Conservation (phyloP, 176 grass and related monocot species). For the Puccinellia tenuiflora region DNA sequence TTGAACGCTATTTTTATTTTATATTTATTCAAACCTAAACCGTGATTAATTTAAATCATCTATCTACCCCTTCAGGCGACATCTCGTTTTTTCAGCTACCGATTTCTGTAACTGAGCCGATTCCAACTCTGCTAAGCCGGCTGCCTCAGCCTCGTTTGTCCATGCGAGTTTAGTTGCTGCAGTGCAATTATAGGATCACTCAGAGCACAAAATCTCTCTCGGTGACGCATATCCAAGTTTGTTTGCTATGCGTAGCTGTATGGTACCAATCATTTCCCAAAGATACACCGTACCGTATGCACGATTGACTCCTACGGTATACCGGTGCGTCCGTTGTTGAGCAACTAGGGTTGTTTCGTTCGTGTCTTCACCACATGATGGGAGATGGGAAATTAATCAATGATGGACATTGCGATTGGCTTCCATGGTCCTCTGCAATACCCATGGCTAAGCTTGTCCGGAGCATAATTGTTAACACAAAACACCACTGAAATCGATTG, state of each 20-base stretch:
- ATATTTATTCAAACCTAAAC: no score
- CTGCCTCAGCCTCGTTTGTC: no score
- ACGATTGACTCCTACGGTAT: neutral
- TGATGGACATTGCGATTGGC: neutral
- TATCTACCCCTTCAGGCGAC: no score
- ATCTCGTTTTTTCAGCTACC: no score
- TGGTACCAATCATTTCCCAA: neutral
- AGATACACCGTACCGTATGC: neutral
- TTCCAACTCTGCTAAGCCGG: no score
- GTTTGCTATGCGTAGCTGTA: neutral
- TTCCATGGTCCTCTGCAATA: neutral
- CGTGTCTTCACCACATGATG: neutral
- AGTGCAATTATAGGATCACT: no score
- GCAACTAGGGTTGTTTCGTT: neutral
- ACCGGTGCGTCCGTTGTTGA: neutral
- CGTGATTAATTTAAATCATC: no score
- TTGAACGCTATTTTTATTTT: no score
- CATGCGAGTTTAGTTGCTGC: no score
- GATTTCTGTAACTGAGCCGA: no score
- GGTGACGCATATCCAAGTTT: neutral
- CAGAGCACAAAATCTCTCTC: no score
- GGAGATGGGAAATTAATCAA: neutral
- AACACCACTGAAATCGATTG: neutral
- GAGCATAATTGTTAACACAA: neutral
- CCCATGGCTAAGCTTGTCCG: neutral